These are phyloP conservation scores for Talaromyces proteolyticus DNA, from an alignment of 495 filamentous ascomycete genomes.

Conservation along the genomic window DNA sequence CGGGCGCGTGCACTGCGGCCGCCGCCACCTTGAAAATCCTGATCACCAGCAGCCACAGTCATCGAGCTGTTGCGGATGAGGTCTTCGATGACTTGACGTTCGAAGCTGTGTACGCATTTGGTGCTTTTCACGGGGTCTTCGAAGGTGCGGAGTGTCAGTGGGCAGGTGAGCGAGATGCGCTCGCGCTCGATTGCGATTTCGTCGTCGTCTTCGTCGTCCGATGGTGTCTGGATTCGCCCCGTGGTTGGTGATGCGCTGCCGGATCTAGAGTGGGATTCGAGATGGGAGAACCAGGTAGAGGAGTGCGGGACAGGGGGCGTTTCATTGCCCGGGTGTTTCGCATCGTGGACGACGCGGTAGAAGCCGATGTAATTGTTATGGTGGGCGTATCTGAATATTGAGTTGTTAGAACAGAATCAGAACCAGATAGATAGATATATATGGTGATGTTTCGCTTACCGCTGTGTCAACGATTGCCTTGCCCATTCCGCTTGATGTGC, in stretches of 20 bases:
- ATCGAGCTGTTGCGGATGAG: conserved; percentile 46
- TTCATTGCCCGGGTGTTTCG: conserved; percentile 58
- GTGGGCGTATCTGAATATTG: conserved; percentile 62
- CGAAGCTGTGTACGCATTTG: conserved; percentile 80
- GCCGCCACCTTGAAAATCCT: conserved; percentile 6
- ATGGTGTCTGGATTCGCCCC: conserved; percentile 1
- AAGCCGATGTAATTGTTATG: conserved; percentile 78
- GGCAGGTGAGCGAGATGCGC: conserved; percentile 68
- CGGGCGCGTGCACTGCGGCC: conserved; percentile 14
- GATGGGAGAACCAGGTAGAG: conserved; percentile 63
- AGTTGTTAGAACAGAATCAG: not conserved
- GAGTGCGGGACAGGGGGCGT: conserved; percentile 59
- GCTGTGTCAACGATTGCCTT: conserved; percentile 27
- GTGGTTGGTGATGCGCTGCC: not conserved
- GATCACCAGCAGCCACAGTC: conserved; percentile 12
- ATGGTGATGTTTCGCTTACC: conserved; percentile 14
- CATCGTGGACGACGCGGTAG: conserved; percentile 71
- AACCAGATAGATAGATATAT: not conserved
- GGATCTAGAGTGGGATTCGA: conserved; percentile 31
- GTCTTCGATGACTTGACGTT: conserved; percentile 62
- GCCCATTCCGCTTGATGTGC: conserved; percentile 24
- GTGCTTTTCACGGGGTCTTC: conserved; percentile 65
- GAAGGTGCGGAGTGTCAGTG: conserved; percentile 71
- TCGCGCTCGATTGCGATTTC: conserved; percentile 70
- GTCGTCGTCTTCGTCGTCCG: conserved; percentile 35